Conservation (phyloP, 1,284 basidiomycete genomes). For the Ceratobasidium sp. region DNA sequence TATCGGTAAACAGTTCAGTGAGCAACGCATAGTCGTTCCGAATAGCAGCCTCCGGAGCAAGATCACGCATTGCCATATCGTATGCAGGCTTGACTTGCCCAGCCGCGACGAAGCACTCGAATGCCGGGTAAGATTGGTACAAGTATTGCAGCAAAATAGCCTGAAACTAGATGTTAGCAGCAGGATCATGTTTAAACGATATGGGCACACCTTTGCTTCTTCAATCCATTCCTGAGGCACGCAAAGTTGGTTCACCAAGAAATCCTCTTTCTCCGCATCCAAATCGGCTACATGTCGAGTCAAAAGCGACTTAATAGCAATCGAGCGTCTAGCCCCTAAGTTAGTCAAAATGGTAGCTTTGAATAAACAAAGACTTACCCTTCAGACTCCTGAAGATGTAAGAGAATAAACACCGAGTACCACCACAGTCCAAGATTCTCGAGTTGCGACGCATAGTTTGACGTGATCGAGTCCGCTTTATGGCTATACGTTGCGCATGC, state of each 20-base stretch:
- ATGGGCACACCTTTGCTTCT: slow-evolving; percentile 78
- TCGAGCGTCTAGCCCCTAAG: slow-evolving; percentile 69
- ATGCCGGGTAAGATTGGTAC: slow-evolving; percentile 80
- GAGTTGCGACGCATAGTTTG: slow-evolving; percentile 88
- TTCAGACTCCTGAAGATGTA: slow-evolving; percentile 85
- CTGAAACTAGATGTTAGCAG: slow-evolving; percentile 58
- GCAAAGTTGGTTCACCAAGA: slow-evolving; percentile 80
- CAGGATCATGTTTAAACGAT: neutral
- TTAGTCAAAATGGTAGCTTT: slow-evolving; percentile 52
- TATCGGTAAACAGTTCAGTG: slow-evolving; percentile 77
- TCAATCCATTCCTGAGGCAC: slow-evolving; percentile 90
- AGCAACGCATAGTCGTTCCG: slow-evolving; percentile 82
- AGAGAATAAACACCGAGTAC: slow-evolving; percentile 88
- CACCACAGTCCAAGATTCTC: slow-evolving; percentile 85
- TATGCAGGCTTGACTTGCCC: slow-evolving; percentile 82
- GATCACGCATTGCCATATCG: slow-evolving; percentile 79
- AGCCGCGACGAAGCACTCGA: slow-evolving; percentile 80
- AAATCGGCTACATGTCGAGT: slow-evolving; percentile 77
- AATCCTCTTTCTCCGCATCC: slow-evolving; percentile 77
- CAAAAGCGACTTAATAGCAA: slow-evolving; percentile 85
- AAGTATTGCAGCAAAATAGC: slow-evolving; percentile 74
- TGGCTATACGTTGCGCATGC: slow-evolving; percentile 68
- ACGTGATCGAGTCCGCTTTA: slow-evolving; percentile 84
- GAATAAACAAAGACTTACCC: slow-evolving; percentile 67
- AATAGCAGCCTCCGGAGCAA: slow-evolving; percentile 91